Conservation (phyloP, 2,329 filamentous ascomycete genomes). For the Taxawa tesnikishii region DNA sequence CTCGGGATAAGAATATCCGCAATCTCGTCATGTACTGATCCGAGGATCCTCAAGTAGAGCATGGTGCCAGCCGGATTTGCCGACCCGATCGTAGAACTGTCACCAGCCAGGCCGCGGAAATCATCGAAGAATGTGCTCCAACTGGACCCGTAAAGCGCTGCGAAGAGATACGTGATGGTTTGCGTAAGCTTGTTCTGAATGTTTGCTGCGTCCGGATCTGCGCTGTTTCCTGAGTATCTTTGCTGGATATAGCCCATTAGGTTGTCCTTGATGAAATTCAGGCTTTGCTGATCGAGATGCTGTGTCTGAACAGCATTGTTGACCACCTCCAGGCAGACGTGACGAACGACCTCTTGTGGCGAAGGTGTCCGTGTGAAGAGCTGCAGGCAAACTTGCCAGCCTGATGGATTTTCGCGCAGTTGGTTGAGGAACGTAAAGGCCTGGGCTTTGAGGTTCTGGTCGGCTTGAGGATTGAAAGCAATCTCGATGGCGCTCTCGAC, state of each 20-base stretch:
- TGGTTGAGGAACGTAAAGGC: constrained; percentile 71
- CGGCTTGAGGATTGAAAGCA: constrained; percentile 70
- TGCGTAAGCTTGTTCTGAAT: constrained; percentile 97
- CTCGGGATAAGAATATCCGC: constrained; percentile 80
- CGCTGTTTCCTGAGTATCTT: constrained; percentile 50
- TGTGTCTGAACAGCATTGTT: constrained; percentile 82
- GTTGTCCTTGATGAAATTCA: constrained; percentile 66
- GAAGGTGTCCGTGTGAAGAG: constrained; percentile 73
- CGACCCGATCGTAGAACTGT: constrained; percentile 37
- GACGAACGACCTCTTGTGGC: constrained; percentile 70
- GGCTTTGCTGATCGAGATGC: constrained; percentile 57
- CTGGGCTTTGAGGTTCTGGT: constrained; percentile 64
- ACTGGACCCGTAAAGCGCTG: constrained; percentile 68
- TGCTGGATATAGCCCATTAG: constrained; percentile 70
- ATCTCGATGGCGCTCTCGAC: constrained; percentile 94
- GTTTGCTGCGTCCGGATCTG: constrained; percentile 53
- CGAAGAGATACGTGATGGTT: constrained; percentile 88
- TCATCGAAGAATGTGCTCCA: constrained; percentile 92
- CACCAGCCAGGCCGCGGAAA: constrained; percentile 63
- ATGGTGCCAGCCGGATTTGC: constrained; percentile 67
- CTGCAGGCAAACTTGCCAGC: constrained; percentile 78
- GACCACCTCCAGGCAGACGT: constrained; percentile 83
- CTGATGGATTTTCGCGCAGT: constrained; percentile 67
- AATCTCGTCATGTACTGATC: constrained; percentile 92
- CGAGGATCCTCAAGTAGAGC: constrained; percentile 78